A percentile compares a stretch with the other conserved stretches of the same genome.
Evolutionary conservation across 768 basidiomycete genomes (phyloP).

Genomic region (Pisolithus tinctorius): DNA sequence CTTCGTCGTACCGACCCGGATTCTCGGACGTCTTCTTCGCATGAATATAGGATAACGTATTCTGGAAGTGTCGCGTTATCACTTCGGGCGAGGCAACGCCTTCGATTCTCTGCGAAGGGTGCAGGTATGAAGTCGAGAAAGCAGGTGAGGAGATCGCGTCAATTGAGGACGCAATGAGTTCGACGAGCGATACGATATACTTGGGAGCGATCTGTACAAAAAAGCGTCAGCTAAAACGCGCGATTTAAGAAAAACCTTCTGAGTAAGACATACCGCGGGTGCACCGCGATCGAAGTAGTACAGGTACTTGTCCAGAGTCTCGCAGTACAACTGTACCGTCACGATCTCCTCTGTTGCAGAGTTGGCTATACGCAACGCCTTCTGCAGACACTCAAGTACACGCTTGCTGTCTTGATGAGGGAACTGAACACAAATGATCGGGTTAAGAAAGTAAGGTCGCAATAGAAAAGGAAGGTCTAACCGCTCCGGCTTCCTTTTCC

Average conservation of each 20-base stretch:
- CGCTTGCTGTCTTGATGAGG: conserved; percentile 95
- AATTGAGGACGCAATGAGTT: conserved; percentile 90
- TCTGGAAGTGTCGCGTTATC: conserved; percentile 90
- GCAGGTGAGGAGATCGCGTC: conserved; percentile 77
- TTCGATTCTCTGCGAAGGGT: conserved; percentile 86
- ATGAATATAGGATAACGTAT: conserved; percentile 80
- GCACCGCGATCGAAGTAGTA: conserved; percentile 95
- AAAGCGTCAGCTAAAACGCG: neutral
- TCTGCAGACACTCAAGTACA: conserved; percentile 95
- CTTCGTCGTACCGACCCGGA: conserved; percentile 65
- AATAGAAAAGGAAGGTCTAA: conserved; percentile 29
- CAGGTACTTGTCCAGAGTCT: conserved; percentile 92
- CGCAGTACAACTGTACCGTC: conserved; percentile 92
- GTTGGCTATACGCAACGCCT: conserved; percentile 92
- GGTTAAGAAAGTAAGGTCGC: neutral
- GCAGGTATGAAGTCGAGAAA: conserved; percentile 48
- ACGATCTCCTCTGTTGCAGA: conserved; percentile 96
- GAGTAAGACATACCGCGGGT: conserved; percentile 60
- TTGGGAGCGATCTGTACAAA: conserved; percentile 75
- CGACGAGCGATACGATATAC: conserved; percentile 94
- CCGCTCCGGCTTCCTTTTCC: conserved; percentile 40
- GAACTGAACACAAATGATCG: conserved; percentile 37
- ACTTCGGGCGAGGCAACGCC: conserved; percentile 90
- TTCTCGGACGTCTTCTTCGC: conserved; percentile 48
- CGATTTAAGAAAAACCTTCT: neutral